Conservation (phyloP, 345 rosid genomes). For the Psidium friedrichsthalianum region DNA sequence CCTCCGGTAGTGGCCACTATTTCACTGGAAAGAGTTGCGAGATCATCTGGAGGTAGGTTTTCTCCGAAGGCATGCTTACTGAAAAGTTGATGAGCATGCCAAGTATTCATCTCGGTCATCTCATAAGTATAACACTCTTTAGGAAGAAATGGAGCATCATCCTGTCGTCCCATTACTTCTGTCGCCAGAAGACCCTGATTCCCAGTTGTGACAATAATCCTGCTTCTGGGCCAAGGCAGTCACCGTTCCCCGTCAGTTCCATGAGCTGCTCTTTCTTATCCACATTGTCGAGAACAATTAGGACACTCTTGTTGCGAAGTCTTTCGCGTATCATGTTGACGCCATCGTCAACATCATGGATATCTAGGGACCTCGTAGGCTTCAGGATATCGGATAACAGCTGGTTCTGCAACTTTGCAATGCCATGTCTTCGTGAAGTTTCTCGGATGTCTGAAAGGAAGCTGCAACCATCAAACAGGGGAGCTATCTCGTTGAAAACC, state of each 20-base stretch:
- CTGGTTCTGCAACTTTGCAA: not conserved
- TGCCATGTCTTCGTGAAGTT: accelerated
- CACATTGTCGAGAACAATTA: not conserved
- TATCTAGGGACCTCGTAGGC: not conserved
- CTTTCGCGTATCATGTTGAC: not conserved
- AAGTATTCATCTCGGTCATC: accelerated
- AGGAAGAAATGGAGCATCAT: not conserved
- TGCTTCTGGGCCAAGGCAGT: not conserved
- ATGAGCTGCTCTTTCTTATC: not conserved
- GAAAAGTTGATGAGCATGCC: not conserved
- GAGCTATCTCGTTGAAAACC: not conserved
- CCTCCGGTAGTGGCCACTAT: not conserved
- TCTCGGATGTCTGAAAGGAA: not conserved
- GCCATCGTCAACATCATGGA: not conserved
- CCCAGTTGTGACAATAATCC: constrained; percentile 1
- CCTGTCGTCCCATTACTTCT: not conserved
- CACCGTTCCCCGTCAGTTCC: not conserved
- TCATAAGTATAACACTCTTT: not conserved
- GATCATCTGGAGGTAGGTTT: not conserved
- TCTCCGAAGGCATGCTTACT: not conserved
- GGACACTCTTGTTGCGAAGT: not conserved
- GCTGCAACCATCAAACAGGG: not conserved
- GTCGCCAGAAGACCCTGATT: accelerated
- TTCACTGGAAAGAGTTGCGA: not conserved
- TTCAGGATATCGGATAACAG: not conserved